phyloP scores from a whole-genome alignment of 2,329 filamentous ascomycete genomes.

The Trichothecium roseum region DNA sequence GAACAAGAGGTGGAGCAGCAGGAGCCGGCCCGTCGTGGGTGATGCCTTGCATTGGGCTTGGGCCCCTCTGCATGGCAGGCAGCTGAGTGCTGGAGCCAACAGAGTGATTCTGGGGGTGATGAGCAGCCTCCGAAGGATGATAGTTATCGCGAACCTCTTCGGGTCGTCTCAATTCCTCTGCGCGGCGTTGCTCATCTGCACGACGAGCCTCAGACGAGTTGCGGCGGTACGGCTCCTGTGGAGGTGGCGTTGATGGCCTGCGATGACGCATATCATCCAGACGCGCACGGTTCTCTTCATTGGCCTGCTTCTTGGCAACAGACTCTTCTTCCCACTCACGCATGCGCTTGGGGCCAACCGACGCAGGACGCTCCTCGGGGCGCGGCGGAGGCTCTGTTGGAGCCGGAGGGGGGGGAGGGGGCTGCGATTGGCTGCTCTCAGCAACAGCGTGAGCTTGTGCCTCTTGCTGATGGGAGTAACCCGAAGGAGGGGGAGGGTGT shows the following conservation, averaged over 20 bases:
- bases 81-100: constrained; percentile 24
- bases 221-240: constrained; percentile 51
- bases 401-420: constrained; percentile 38
- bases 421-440: constrained; percentile 25
- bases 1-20: constrained; percentile 9
- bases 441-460: constrained; percentile 48
- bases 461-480: constrained; percentile 65
- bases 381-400: constrained; percentile 51
- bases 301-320: constrained; percentile 73
- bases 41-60: constrained; percentile 35
- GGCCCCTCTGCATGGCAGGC: neutral
- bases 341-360: constrained; percentile 70
- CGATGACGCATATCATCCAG: constrained; percentile 77
- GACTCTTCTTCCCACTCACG: constrained; percentile 89
- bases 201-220: constrained; percentile 66
- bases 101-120: constrained; percentile 53
- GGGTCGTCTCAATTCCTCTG: constrained; percentile 43
- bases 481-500: constrained; percentile 43
- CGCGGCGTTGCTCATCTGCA: constrained; percentile 51
- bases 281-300: constrained; percentile 76
- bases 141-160: constrained; percentile 68
- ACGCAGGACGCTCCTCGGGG: constrained; percentile 63
- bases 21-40: constrained; percentile 40
- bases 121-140: constrained; percentile 85
- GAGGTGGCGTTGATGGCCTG: constrained; percentile 65